These are phyloP conservation scores for Thielaviopsis cerberus DNA, from an alignment of 2,329 filamentous ascomycete species.

Conservation along the genomic window DNA sequence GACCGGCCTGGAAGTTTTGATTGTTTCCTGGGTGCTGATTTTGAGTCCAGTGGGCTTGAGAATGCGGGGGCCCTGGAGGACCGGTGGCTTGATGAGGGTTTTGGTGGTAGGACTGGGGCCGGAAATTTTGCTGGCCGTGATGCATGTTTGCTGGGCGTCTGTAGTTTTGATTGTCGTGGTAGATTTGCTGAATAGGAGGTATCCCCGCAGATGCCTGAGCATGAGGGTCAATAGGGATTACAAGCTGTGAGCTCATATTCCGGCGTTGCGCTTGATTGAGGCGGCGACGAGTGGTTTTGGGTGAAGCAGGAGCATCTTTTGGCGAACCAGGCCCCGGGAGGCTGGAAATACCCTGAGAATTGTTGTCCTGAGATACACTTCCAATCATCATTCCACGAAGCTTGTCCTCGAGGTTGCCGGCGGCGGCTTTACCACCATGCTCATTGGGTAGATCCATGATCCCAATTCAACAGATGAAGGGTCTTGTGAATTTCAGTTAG, in stretches of 20 bases:
- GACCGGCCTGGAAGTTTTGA: neutral
- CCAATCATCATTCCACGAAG: neutral
- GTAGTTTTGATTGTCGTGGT: neutral
- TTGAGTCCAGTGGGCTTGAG: neutral
- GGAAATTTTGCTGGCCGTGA: neutral
- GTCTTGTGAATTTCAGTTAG: neutral
- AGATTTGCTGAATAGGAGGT: neutral
- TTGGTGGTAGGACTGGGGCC: neutral
- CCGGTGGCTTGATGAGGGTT: neutral
- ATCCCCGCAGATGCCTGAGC: constrained; percentile 7
- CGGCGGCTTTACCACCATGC: neutral
- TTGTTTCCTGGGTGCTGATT: neutral
- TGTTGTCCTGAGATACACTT: neutral
- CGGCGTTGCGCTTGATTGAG: constrained; percentile 45
- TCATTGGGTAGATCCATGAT: neutral
- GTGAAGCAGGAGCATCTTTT: neutral
- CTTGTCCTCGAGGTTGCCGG: neutral
- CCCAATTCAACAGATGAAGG: neutral
- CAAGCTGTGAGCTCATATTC: constrained; percentile 41
- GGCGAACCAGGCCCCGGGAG: neutral
- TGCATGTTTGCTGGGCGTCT: neutral
- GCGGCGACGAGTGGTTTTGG: constrained; percentile 19
- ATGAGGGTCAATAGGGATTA: constrained; percentile 34
- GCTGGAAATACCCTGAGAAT: neutral
- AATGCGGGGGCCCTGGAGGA: neutral